These are phyloP conservation scores for Taphrina communis DNA, from an alignment of 1,139 yeast genomes.

Conservation along the genomic window DNA sequence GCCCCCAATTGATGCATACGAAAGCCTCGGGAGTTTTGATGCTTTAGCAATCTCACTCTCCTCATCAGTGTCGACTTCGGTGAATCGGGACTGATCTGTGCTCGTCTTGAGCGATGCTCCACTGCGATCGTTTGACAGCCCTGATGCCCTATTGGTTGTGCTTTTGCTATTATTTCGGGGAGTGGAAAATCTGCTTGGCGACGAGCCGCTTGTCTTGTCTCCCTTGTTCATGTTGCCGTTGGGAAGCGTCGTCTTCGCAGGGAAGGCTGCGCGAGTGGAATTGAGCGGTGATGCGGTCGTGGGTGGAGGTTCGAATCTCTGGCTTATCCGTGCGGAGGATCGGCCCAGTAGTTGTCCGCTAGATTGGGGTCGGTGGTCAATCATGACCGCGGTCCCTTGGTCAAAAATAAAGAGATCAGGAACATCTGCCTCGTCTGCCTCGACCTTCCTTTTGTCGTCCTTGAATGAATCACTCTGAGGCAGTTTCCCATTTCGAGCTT, in stretches of 20 bases:
- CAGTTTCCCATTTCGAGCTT: conserved; percentile 4
- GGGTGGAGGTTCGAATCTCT: not conserved
- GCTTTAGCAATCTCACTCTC: conserved; percentile 16
- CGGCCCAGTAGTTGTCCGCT: conserved; percentile 1
- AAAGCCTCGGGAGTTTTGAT: conserved; percentile 42
- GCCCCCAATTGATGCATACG: conserved; percentile 75
- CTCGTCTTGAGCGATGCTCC: not conserved
- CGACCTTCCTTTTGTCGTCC: conserved; percentile 3
- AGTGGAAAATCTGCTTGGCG: not conserved
- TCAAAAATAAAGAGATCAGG: conserved; percentile 31
- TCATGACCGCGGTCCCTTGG: not conserved
- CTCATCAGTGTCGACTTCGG: conserved; percentile 44
- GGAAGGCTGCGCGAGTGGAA: not conserved
- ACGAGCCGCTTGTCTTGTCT: conserved; percentile 5
- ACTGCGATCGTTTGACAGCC: conserved; percentile 13
- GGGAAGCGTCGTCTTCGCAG: not conserved
- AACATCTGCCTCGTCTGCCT: conserved; percentile 18
- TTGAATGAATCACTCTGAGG: not conserved
- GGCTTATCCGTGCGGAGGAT: not conserved
- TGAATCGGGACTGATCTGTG: conserved; percentile 26
- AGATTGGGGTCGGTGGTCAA: conserved; percentile 22
- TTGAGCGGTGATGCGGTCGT: not conserved
- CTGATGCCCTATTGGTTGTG: conserved; percentile 34
- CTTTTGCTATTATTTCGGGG: conserved; percentile 37
- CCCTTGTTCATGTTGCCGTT: not conserved